Evolutionary conservation across 2,329 filamentous ascomycete species (phyloP), one percentile per base, ranked within the genome.

Genomic region (Pseudogymnoascus sp.): DNA sequence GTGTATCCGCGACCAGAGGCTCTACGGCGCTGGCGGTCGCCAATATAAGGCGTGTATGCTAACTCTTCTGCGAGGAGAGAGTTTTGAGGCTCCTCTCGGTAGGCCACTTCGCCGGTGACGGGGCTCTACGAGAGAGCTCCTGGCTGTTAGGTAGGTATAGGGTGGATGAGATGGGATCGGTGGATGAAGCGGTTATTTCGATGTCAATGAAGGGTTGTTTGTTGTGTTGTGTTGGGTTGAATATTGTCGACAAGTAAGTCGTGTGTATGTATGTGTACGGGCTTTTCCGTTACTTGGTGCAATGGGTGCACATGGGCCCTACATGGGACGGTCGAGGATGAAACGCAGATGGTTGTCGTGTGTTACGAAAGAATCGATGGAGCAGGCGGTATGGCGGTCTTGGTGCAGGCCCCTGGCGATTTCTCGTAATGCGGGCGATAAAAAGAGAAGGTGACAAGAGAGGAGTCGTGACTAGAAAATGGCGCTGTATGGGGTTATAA

Each of bases 21-120:
- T 67, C 72, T 69, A 63, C 71, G 69, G 63, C 68, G 65, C 43
- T 70, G 69, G 63, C 72, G 73, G 43, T 70, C 70, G 70, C 73
- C 70, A 68, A 69, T 62, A 64, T 69, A 66, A 69, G 72, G 62
- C 69, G 74, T 63, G 72, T 74, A 73, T 37, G 68, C 69, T 61
- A 71, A 69, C 65, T 77, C 75, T 65, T 71, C 73, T 67, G 73
- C 72, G 69, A 80, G 72, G 60, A 79, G 75, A 60, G 77, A 80
- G 71, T 77, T 77, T 70, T 78, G 76, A 38, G 76, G 73, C 63
- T 80, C 78, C 68, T 75, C 75, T 71, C 74, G 73, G 68, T 73
- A 75, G 74, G 78, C 78, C 79, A 81, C 75, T 75, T 69, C 75
- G 76, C 75, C 75, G 75, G 70, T 69, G 65, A 60, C 21, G 14